phyloP scores from a whole-genome alignment of 192 early-diverging fungal species.

The Coemansia sp. region DNA sequence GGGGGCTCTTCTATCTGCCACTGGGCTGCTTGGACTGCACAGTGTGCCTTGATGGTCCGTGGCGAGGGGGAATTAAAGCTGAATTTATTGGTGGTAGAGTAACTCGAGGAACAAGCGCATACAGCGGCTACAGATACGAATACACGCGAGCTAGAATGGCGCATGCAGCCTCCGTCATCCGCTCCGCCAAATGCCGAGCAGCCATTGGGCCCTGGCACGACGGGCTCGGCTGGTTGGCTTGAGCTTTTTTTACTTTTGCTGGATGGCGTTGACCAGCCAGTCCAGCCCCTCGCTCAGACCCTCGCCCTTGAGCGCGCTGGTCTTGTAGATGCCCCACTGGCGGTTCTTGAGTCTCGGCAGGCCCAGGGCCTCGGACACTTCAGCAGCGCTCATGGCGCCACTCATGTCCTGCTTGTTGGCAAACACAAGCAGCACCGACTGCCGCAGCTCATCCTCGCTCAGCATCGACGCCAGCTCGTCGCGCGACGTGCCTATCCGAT shows the following conservation, averaged over 20 bases:
- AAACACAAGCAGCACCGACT: slow-evolving; percentile 86
- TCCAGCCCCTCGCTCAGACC: slow-evolving; percentile 90
- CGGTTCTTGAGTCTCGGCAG: slow-evolving; percentile 81
- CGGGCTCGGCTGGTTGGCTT: too few species aligned
- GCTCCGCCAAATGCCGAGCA: too few species aligned
- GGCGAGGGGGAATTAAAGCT: too few species aligned
- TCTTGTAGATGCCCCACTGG: slow-evolving; percentile 93
- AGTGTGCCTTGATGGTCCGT: too few species aligned
- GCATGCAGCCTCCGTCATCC: too few species aligned
- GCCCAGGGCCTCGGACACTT: slow-evolving; percentile 83
- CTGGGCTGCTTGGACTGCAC: too few species aligned
- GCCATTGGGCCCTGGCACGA: too few species aligned
- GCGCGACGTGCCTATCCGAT: slow-evolving; percentile 79
- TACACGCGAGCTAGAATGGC: too few species aligned
- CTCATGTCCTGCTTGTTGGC: slow-evolving; percentile 99
- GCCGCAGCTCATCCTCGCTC: slow-evolving; percentile 90
- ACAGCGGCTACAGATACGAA: too few species aligned
- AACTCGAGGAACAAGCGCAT: too few species aligned
- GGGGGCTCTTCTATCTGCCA: too few species aligned
- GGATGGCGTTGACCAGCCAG: slow-evolving; percentile 63
- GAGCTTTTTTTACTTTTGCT: slow-evolving; percentile 22
- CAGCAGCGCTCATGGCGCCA: slow-evolving; percentile 84
- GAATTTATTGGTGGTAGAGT: too few species aligned
- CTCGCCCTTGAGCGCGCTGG: slow-evolving; percentile 91
- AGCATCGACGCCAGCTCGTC: slow-evolving; percentile 93